phyloP scores from a whole-genome alignment of 352 stramenopile genomes.

The Pythium chondricola region DNA sequence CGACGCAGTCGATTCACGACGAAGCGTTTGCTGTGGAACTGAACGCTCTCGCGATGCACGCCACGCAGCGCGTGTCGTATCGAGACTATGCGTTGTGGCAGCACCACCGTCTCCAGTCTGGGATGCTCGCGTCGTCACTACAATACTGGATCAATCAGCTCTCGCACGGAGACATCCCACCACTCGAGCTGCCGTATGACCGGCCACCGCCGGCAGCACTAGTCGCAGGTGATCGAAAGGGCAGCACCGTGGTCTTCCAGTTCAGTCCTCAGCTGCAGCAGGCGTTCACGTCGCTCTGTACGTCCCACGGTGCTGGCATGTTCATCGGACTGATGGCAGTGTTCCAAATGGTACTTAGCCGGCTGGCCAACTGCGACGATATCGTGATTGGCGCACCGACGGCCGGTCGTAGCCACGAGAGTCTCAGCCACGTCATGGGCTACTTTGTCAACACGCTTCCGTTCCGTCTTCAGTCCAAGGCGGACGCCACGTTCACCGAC shows the following conservation, averaged over 20 bases:
- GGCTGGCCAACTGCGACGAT: conserved; percentile 29
- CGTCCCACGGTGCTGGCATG: conserved; percentile 27
- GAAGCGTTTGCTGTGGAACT: conserved; percentile 3
- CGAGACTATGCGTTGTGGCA: conserved; percentile 48
- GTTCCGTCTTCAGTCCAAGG: conserved; percentile 25
- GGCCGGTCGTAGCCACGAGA: conserved; percentile 24
- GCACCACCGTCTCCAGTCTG: conserved; percentile 25
- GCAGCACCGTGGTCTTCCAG: conserved; percentile 30
- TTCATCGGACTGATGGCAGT: conserved; percentile 44
- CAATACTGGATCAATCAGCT: conserved; percentile 46
- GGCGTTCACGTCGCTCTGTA: conserved; percentile 26
- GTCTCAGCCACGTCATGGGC: conserved; percentile 31
- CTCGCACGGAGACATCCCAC: conserved; percentile 4
- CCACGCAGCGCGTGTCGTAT: conserved; percentile 22
- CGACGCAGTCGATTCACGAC: background rate
- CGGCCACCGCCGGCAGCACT: background rate
- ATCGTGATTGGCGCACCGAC: conserved; percentile 40
- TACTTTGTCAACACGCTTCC: conserved; percentile 61
- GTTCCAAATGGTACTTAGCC: conserved; percentile 41
- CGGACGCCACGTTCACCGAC: conserved; percentile 18
- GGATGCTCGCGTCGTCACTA: conserved; percentile 25
- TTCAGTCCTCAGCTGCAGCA: conserved; percentile 22
- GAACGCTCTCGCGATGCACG: background rate
- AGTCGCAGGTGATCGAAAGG: conserved; percentile 6
- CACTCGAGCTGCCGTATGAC: conserved; percentile 45